These are phyloP conservation scores for Suillus subaureus DNA, from an alignment of 768 basidiomycete genomes.

Conservation along the genomic window DNA sequence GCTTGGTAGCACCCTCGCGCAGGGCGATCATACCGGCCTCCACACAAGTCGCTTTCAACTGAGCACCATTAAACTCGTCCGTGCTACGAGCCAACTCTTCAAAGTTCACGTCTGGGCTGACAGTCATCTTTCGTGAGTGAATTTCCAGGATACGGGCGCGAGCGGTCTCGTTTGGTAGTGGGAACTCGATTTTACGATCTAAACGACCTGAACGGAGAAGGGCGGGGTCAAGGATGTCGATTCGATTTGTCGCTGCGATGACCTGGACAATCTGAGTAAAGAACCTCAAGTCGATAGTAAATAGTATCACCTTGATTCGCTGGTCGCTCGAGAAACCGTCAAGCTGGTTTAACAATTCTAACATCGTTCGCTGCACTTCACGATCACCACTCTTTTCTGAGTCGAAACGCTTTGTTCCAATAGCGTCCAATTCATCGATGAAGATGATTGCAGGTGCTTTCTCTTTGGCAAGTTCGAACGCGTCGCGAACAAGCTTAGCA, in stretches of 20 bases:
- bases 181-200: constrained; percentile 98
- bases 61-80: constrained; percentile 98
- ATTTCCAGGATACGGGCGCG: constrained; percentile 96
- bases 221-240: constrained; percentile 97
- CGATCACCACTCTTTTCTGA: constrained; percentile 98
- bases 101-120: constrained; percentile 87
- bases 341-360: constrained; percentile 96
- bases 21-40: constrained; percentile 99
- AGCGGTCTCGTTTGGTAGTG: constrained; percentile 94
- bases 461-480: constrained; percentile 97
- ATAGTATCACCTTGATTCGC: constrained; percentile 80
- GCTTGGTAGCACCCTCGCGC: constrained; percentile 85
- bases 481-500: constrained; percentile 97
- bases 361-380: constrained; percentile 99
- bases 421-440: constrained; percentile 98
- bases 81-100: constrained; percentile 96
- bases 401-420: constrained; percentile 98
- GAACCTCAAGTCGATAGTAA: constrained; percentile 10
- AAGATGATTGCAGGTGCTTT: constrained; percentile 99
- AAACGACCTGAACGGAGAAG: constrained; percentile 97
- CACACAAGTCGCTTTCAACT: constrained; percentile 96
- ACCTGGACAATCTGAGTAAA: constrained; percentile 54
- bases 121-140: constrained; percentile 95
- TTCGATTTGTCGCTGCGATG: constrained; percentile 98
- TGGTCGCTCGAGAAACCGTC: constrained; percentile 98